Base-by-base conservation (phyloP, 176 grass and related monocot genomes). In the Canna indica region DNA sequence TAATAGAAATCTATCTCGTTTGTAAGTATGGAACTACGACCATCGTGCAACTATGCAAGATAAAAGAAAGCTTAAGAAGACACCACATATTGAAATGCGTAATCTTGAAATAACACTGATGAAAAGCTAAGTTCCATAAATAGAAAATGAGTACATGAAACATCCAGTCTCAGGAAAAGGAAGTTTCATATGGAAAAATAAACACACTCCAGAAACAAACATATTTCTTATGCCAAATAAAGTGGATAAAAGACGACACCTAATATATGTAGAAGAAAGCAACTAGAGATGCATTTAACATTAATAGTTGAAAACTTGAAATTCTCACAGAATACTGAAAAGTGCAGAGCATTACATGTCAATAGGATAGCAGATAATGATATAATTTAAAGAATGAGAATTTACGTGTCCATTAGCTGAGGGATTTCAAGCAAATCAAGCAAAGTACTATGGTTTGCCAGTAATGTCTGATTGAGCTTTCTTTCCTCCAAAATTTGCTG, bases 381-480 rank as follows among this genome's bases (percentile, higher is more conserved):
- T 42, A 24, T n/a, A 68, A 47, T 47, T 70, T 48, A 69, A 12
- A 38, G 59, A 79, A 57, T 66, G 48, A 72, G 39, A 67, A 63
- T 77, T 64, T 99, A 99, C 95, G 90, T 99, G 73, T 99, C 95
- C 95, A 99, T 99, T 29, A 99, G 70, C 57, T 94, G 95, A 30
- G 95, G 95, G 34, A 94, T 88, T 87, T 99, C 95, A 64, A 99
- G 95, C 64, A 99, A 78, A 78, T 99, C 95, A 82, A 99, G 90
- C 76, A 99, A 70, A 59, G 95, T 94, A 70, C 78, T 99, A 44
- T 99, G 90, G 68, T 99, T 93, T 32, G 90, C 86, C 60, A 99
- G 83, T 73, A 99, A 84, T 71, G 95, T 94, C 71, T 94, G 90
- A 67, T 99, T 99, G 69, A 99, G 86, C 82, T 90, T 94, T 73